Percentiles rank a stretch among this genome's conserved stretches.
Conservation (phyloP, 2,329 filamentous ascomycete species). For the Rosellinia necatrix region DNA sequence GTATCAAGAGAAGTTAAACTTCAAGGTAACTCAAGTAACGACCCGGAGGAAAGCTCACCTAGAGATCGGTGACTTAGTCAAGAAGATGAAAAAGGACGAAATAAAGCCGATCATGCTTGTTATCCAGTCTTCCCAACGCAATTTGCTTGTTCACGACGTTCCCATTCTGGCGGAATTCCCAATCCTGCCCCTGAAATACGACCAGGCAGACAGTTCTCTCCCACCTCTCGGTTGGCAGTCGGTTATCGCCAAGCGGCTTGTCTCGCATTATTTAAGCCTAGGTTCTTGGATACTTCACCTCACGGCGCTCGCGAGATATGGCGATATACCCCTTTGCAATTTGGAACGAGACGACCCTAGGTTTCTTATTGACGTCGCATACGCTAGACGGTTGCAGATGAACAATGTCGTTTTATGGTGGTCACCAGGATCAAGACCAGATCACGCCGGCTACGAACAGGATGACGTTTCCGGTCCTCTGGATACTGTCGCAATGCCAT, state of each 20-base stretch:
- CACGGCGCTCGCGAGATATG: slow-evolving; percentile 85
- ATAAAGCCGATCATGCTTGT: slow-evolving; percentile 79
- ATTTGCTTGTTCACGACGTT: slow-evolving; percentile 81
- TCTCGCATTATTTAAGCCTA: slow-evolving; percentile 90
- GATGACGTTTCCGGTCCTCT: slow-evolving; percentile 85
- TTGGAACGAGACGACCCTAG: slow-evolving; percentile 91
- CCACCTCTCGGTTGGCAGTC: slow-evolving; percentile 94
- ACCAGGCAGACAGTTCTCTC: slow-evolving; percentile 81
- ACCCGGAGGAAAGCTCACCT: slow-evolving; percentile 87
- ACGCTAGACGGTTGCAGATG: slow-evolving; percentile 84
- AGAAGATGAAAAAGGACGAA: slow-evolving; percentile 89
- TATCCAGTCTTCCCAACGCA: slow-evolving; percentile 85
- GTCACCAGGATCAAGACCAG: slow-evolving; percentile 83
- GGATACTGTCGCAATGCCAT: slow-evolving; percentile 88
- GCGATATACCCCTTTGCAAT: slow-evolving; percentile 93
- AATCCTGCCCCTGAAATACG: slow-evolving; percentile 77
- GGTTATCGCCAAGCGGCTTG: slow-evolving; percentile 82
- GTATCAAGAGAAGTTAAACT: slow-evolving; percentile 84
- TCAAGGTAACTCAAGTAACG: slow-evolving; percentile 86
- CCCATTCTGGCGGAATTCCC: slow-evolving; percentile 84
- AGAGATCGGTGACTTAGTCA: slow-evolving; percentile 84
- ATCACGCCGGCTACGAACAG: slow-evolving; percentile 94
- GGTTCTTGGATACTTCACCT: slow-evolving; percentile 91
- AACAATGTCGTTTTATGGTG: slow-evolving; percentile 97
- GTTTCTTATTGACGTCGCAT: slow-evolving; percentile 94